phyloP scores from a whole-genome alignment of 192 early-diverging fungal genomes.

The Coemansia sp. region DNA sequence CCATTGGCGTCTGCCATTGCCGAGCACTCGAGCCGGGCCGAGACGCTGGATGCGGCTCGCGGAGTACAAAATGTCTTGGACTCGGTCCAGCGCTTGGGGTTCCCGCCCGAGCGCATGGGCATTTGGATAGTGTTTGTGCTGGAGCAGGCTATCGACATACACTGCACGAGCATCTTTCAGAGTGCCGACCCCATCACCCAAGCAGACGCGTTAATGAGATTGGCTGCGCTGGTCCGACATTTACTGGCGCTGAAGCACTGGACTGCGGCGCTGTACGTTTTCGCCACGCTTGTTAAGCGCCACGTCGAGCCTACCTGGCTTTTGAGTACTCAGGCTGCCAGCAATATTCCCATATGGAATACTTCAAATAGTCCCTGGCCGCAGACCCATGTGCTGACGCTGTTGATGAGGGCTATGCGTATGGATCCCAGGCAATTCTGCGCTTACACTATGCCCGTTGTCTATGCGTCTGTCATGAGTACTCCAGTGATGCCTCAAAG shows the following conservation, averaged over 20 bases:
- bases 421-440: conserved; percentile 41
- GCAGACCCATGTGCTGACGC: conserved; percentile 24
- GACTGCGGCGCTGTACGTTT: conserved; percentile 43
- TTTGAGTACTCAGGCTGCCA: background rate
- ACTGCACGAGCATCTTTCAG: conserved; percentile 9
- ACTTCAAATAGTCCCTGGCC: conserved; percentile 28
- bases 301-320: conserved; percentile 15
- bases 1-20: conserved; percentile 22
- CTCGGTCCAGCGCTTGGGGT: background rate
- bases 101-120: conserved; percentile 22
- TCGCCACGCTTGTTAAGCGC: conserved; percentile 36
- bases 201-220: conserved; percentile 23
- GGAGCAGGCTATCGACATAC: conserved; percentile 24
- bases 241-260: conserved; percentile 32
- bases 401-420: conserved; percentile 40
- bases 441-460: conserved; percentile 39
- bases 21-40: conserved; percentile 21
- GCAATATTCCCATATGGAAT: background rate
- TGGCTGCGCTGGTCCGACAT: conserved; percentile 20
- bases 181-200: background rate
- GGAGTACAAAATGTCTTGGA: conserved; percentile 18
- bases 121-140: conserved; percentile 30
- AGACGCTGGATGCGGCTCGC: conserved; percentile 31
- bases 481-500: conserved; percentile 16
- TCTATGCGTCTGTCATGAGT: conserved; percentile 28